These are phyloP conservation scores for Mycena belliarum DNA, from an alignment of 768 basidiomycete species.

Conservation along the genomic window DNA sequence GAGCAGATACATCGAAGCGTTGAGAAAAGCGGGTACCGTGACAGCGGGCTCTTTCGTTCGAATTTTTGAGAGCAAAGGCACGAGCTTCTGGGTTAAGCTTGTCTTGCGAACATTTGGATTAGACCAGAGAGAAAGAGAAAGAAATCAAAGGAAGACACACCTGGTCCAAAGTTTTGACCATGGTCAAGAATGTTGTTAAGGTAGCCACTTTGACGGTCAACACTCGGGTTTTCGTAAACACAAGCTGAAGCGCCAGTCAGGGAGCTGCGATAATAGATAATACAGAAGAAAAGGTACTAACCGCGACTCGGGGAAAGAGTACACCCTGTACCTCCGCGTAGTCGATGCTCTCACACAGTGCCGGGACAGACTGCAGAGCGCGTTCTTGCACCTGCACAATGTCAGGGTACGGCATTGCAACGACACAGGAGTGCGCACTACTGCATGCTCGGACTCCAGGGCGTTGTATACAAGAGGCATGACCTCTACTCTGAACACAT, in stretches of 20 bases:
- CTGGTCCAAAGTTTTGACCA: constrained; percentile 91
- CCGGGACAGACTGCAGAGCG: constrained; percentile 81
- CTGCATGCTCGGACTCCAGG: constrained; percentile 90
- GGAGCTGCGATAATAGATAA: not conserved
- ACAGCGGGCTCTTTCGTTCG: constrained; percentile 95
- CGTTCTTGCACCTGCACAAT: constrained; percentile 80
- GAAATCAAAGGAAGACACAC: constrained; percentile 35
- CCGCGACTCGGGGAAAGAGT: constrained; percentile 91
- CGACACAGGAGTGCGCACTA: constrained; percentile 41
- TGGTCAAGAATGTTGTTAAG: constrained; percentile 74
- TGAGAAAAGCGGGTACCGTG: constrained; percentile 54
- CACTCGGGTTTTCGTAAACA: constrained; percentile 91
- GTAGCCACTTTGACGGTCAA: constrained; percentile 91
- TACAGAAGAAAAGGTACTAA: constrained; percentile 37
- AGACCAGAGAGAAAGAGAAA: not conserved
- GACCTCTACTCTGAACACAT: constrained; percentile 91
- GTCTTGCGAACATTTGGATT: constrained; percentile 41
- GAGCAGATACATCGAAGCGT: not conserved
- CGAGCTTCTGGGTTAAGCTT: constrained; percentile 92
- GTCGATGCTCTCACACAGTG: constrained; percentile 89
- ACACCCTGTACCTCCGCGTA: constrained; percentile 93
- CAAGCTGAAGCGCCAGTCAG: constrained; percentile 52
- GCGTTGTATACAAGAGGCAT: constrained; percentile 95
- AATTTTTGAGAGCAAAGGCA: constrained; percentile 91
- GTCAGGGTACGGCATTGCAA: constrained; percentile 1